Evolutionary conservation across 768 basidiomycete genomes (phyloP), one percentile per base, ranked within the genome.

Genomic region (Pulveroboletus sp.): DNA sequence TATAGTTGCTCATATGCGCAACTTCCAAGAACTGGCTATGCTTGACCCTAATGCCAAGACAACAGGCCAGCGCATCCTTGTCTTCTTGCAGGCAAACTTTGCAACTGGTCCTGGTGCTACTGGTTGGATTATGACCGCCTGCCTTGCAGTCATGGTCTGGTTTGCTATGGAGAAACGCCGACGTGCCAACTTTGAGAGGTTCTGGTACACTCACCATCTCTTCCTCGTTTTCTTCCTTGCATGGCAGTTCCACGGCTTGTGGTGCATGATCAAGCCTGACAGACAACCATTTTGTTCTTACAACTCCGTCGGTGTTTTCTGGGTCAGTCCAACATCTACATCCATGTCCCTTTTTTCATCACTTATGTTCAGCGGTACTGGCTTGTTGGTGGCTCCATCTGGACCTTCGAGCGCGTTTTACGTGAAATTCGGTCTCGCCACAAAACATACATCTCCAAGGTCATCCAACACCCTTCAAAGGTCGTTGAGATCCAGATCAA

Each of bases 401-500:
- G 85, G 84, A 85, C 91, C 59, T 71, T 56, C 50, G 94, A 98
- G 73, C 89, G 94, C 45, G 77, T 97, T 60, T 77, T 96, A 27
- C 90, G 95, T 60, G 95, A 97, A 74, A 71, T 95, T 53, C 83
- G 94, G 45, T 88, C 90, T 22, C 83, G 93, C 45, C 93, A 97
- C 67, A 74, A 83, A 52, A 97, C 95, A 6, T 94, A 85, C 67
- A 86, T 97, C 63, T 89, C 86, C 65, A 94, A 93, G 73, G 90
- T 94, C 68, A 86, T 96, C 66, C 89, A 92, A 62, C 94, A 97
- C 68, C 94, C 94, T 19, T 92, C 89, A 37, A 90, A 87, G 54
- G 93, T 96, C 54, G 78, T 94, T 73, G 93, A 97, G 71, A 73
- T 98, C 24, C 95, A 96, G 69, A 94, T 97, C 78, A 96, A 94